Percentiles rank a stretch among this genome's conserved stretches.
These are phyloP conservation scores for Eimeria tenella DNA, from an alignment of 169 alveolate genomes.

Conservation along the genomic window DNA sequence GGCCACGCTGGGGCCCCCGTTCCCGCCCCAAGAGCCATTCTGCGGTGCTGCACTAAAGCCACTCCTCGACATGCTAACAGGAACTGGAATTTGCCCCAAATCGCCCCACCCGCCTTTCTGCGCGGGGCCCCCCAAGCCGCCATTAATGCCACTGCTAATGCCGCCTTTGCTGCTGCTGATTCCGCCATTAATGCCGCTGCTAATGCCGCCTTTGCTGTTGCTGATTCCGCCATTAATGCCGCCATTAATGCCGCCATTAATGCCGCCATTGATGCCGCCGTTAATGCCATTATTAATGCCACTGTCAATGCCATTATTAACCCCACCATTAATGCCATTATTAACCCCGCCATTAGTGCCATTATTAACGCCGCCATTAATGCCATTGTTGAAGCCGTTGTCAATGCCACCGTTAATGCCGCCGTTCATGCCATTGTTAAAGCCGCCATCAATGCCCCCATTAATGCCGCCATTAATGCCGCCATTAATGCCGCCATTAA, in stretches of 20 bases:
- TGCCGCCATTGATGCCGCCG: not conserved
- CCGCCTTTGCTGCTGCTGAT: not conserved
- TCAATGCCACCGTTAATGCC: not conserved
- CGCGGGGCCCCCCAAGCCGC: no score
- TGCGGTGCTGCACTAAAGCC: not conserved
- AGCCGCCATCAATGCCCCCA: not conserved
- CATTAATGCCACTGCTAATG: not conserved
- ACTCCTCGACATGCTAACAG: not conserved
- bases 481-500: not conserved
- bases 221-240: not conserved
- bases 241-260: not conserved
- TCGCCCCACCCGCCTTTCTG: no score
- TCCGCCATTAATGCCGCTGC: not conserved
- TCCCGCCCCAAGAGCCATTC: no score
- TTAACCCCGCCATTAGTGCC: not conserved
- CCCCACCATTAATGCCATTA: not conserved
- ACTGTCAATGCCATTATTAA: not conserved
- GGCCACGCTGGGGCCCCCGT: no score
- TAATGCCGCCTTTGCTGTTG: not conserved
- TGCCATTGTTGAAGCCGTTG: not conserved
- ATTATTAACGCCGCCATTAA: not conserved
- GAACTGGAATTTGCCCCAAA: not conserved
- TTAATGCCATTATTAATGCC: not conserved
- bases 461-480: not conserved
- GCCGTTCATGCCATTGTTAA: no score